Evolutionary conservation across 768 basidiomycete species (phyloP), one percentile per base, ranked within the genome.

Genomic region (Phlegmacium glaucopus): DNA sequence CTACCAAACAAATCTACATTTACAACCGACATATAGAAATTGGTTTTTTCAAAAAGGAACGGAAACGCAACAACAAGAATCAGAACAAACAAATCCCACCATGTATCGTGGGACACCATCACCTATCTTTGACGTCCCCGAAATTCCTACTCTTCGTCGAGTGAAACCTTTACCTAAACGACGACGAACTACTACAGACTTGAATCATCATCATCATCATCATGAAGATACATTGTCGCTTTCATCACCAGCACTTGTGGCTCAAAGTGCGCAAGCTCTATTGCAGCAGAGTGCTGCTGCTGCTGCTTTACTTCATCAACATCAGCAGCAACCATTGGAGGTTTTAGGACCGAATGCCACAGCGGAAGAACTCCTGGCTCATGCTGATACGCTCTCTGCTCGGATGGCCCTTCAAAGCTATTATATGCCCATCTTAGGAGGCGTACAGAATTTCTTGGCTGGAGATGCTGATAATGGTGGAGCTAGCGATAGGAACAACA

Each of bases 131-230:
- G 84, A 85, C 67, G 69, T 75, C 47, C 76, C 82, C 54, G 83
- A 85, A 59, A 78, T 82, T 61, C 78, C 79, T 36, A 64, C 77
- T 32, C 68, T 81, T 44, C 75, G 87, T 55, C 72, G 82, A 52
- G 76, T 89, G 58, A 90, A 88, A 61, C 88, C 89, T 34, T 74
- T 89, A 35, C 87, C 89, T 22, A 89, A 88, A 69, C 79, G 88
- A 54, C 76, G 83, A 51, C 79, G 83, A 50, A 83, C 78, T 18
- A 47, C 55, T 9, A 44, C 42, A n/a, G 43, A 15, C 10, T 29
- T 17, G 28, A 44, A 44, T 16, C 35, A 50, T 45, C 47, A 42
- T 10, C 49, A 39, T n/a, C n/a, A n/a, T n/a, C n/a, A 40, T 17
- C 29, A 9, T 38, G 49, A 36, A 16, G 37, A 26, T 9, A n/a